Percentiles rank a stretch among this genome's conserved stretches.
Evolutionary conservation across 2,329 filamentous ascomycete genomes (phyloP).

Genomic region (Claviceps sorghi): DNA sequence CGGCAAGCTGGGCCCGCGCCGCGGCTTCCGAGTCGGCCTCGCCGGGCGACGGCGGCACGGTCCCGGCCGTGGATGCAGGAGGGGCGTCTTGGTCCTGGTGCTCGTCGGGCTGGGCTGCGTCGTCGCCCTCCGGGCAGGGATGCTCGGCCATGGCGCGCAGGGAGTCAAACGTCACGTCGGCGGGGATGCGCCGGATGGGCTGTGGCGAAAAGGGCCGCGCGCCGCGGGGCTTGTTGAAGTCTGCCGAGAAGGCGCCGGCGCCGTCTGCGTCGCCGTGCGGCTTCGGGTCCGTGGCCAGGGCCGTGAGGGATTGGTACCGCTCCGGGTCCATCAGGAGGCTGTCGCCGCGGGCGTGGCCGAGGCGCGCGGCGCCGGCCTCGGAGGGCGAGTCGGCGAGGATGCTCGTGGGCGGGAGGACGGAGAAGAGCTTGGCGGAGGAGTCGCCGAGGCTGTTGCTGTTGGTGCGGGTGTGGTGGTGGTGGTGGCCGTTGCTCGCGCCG

Average conservation of each 20-base stretch:
- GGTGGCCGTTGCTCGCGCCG: background rate
- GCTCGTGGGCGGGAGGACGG: constrained; percentile 48
- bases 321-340: constrained; percentile 39
- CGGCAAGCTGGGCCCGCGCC: background rate
- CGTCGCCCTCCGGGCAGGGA: background rate
- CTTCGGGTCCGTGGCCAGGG: constrained; percentile 22
- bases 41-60: background rate
- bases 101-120: background rate
- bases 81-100: background rate
- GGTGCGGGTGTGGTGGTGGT: no score
- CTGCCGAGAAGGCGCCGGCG: constrained; percentile 38
- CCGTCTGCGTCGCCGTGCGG: constrained; percentile 19
- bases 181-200: constrained; percentile 27
- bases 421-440: constrained; percentile 39
- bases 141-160: constrained; percentile 14
- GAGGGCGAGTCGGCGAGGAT: constrained; percentile 41
- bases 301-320: constrained; percentile 43
- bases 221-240: constrained; percentile 38
- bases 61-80: background rate
- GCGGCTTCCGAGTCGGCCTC: background rate
- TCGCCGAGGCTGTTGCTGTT: constrained; percentile 13
- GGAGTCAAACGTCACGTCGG: constrained; percentile 27
- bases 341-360: constrained; percentile 31
- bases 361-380: constrained; percentile 18
- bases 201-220: constrained; percentile 47